A percentile compares a stretch with the other conserved stretches of the same genome.
Evolutionary conservation across 768 basidiomycete genomes (phyloP).

Genomic region (Lentinula sp.): DNA sequence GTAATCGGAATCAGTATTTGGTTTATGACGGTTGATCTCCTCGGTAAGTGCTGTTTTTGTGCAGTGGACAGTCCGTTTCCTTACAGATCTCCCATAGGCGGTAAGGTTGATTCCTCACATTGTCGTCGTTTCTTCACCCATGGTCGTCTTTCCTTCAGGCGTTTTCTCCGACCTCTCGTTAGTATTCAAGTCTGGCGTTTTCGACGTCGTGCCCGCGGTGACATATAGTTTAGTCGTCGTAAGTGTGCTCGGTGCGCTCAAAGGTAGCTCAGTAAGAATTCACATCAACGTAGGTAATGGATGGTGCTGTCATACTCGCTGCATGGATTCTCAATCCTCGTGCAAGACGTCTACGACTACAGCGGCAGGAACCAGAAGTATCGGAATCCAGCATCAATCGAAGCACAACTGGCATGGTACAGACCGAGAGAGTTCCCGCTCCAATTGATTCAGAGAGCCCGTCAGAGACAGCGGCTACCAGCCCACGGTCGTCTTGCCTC

Average conservation of each 20-base stretch:
- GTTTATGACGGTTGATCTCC: slow-evolving; percentile 67
- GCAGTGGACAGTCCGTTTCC: background rate
- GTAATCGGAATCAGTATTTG: slow-evolving; percentile 63
- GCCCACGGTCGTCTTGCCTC: background rate
- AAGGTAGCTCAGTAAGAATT: background rate
- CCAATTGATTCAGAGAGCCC: background rate
- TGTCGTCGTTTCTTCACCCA: background rate
- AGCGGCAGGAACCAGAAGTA: background rate
- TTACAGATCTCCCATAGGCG: background rate
- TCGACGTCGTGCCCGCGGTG: slow-evolving; percentile 43
- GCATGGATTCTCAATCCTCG: slow-evolving; percentile 44
- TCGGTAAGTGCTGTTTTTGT: slow-evolving; percentile 11
- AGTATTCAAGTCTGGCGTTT: slow-evolving; percentile 34
- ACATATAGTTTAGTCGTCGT: slow-evolving; percentile 45
- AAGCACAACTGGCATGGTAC: background rate
- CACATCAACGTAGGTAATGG: slow-evolving; percentile 28
- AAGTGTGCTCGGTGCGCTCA: slow-evolving; percentile 3
- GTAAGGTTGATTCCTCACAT: background rate
- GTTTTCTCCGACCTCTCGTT: slow-evolving; percentile 49
- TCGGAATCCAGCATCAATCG: background rate
- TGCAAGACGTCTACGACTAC: slow-evolving; percentile 17
- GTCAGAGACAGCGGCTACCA: background rate
- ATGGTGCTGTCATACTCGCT: slow-evolving; percentile 39
- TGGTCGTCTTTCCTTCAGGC: background rate
- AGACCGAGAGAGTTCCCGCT: background rate